Evolutionary conservation across 495 filamentous ascomycete genomes (phyloP), one percentile per base, ranked within the genome.

Genomic region (Sordaria brevicollis): DNA sequence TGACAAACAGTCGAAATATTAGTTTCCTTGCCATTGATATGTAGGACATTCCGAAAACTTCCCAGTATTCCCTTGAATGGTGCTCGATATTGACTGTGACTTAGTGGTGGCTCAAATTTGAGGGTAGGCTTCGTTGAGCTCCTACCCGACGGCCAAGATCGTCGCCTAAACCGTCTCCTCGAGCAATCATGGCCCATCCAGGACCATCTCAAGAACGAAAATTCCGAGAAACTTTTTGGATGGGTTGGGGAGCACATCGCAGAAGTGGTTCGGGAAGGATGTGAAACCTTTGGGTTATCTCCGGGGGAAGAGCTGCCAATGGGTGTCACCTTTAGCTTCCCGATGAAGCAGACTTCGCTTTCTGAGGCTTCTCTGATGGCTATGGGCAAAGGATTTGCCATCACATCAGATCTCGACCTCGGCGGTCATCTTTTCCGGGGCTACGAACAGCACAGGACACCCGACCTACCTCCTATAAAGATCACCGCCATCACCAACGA

Each of bases 311-410:
- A 87, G 74, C 74, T 94, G 65, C 87, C 90, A 39, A 86, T 94
- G 82, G 92, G 92, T 2, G 90, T 96, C 43, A 93, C 92, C 15
- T 96, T 94, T 77, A 92, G 89, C 80, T 96, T 96, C 73, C 92
- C 92, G 13, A 93, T 94, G 81, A 86, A 89, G 76, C 92, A 96
- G 84, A 85, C 86, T 69, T 89, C 90, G 29, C 82, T 94, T 65
- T 84, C 90, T 17, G 87, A 93, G 70, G 92, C 92, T 10, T 90
- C 88, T 5, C 79, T 96, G 41, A 93, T 93, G 90, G 86, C 90
- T 6, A 94, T 94, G 92, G 92, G 92, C 35, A 94, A 96, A 80
- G 92, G 92, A 29, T 96, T 94, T 72, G 88, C 90, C 35, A 91
- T 94, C 57, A 89, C 86, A 0, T 88, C 88, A 2, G 86, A 90